Base-by-base conservation (phyloP, 1,139 yeast species). In the Chernovozyma aurita region DNA sequence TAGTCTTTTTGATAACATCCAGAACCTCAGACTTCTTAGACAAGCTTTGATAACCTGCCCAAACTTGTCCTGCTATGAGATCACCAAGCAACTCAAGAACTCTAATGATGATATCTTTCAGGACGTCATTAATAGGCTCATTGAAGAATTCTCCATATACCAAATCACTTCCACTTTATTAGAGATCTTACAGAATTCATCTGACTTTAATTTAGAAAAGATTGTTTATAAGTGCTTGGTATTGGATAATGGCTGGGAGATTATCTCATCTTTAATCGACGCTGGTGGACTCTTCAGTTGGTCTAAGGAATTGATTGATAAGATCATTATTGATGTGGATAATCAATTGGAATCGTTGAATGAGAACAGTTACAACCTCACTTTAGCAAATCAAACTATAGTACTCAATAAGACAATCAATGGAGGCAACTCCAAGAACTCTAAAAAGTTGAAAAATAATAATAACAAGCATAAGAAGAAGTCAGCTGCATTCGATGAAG, bases 1-100 rank as follows among this genome's bases (percentile, higher is more conserved):
- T 33, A 47, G 59, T 7, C 66, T 72, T 33, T 67, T 87, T 28
- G 47, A 53, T 30, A 45, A 38, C 17, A 43, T 52, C 13, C 54
- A 58, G 17, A 69, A 75, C 42, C 78, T 85, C 28, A 73, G 84
- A 37, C 68, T 88, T 40, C 71, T 84, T 55, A 78, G 87, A 57
- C 95, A 85, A 55, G 92, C 95, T 1, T 73, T 87, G 35, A 84
- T 80, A 12, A 80, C 92, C 1, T 82, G 94, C 44, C 85, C 87
- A 3, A 78, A 80, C 41, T 61, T 88, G 30, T 72, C 83, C 4
- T 68, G 85, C 35, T 55, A 59, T 4, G 95, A 85, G 41, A 66
- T 88, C 21, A 62, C 85, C 30, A 54, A 61, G 4, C 87, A 84
- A 41, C 64, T 87, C 32, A 57, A 65, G 4, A 72, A 74, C 27